A percentile compares a stretch with the other conserved stretches of the same genome.
These are phyloP conservation scores for Cyclospora cayetanensis DNA, from an alignment of 169 alveolate genomes.

Conservation along the genomic window DNA sequence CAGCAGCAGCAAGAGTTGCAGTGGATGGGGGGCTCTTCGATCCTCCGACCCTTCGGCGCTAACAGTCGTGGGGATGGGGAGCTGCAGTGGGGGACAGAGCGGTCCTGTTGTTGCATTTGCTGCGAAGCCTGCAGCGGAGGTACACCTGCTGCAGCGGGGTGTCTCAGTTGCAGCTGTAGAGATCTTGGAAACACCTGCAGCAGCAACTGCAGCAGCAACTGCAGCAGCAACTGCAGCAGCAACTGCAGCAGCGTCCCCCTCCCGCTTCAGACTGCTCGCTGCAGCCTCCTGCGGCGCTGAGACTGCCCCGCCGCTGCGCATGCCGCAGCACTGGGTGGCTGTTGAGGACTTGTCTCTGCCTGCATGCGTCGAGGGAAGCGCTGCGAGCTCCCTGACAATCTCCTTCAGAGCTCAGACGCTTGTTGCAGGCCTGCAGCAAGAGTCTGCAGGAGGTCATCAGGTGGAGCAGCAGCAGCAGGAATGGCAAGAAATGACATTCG, in stretches of 20 bases:
- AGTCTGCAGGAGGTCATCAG: not conserved
- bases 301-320: not conserved
- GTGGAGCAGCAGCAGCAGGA: not conserved
- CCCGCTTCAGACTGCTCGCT: not conserved
- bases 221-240: not conserved
- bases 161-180: not conserved
- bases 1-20: slow-evolving; percentile 39
- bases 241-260: not conserved
- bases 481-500: not conserved
- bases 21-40: not conserved
- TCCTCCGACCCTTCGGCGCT: not conserved
- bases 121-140: not conserved
- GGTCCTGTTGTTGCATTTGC: slow-evolving; percentile 23
- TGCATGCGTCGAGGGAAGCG: not conserved
- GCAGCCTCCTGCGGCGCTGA: not conserved
- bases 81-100: not conserved
- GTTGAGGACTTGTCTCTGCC: slow-evolving; percentile 22
- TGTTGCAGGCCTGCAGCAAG: not conserved
- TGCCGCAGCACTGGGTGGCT: slow-evolving; percentile 36
- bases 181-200: not conserved
- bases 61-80: not conserved
- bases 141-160: slow-evolving; percentile 44
- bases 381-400: not conserved
- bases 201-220: not conserved
- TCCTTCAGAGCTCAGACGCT: not conserved